Conservation (phyloP, 2,329 filamentous ascomycete genomes). For the Penicillium sp. region DNA sequence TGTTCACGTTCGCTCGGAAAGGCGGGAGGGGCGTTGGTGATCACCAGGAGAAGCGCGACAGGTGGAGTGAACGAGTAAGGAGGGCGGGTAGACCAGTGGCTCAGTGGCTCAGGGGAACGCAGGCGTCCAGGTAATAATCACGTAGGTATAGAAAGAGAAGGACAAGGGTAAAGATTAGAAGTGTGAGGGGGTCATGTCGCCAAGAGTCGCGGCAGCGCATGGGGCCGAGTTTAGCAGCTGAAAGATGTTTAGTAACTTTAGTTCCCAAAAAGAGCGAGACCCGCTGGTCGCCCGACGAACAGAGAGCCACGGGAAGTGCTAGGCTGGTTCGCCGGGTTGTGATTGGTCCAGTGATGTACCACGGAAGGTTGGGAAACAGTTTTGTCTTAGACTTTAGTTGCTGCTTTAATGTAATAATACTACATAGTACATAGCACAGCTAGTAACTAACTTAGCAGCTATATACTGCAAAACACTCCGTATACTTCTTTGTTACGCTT, state of each 20-base stretch:
- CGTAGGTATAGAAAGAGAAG: not conserved
- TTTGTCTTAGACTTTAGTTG: not conserved
- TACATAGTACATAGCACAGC: too few species aligned
- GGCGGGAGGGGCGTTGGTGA: not conserved
- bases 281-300: slow-evolving; percentile 29
- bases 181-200: slow-evolving; percentile 3
- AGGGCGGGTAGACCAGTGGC: not conserved
- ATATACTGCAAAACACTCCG: too few species aligned
- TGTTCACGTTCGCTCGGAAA: slow-evolving; percentile 6
- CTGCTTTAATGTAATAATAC: too few species aligned
- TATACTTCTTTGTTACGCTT: not conserved
- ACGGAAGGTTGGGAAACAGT: not conserved
- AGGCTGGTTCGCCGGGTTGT: slow-evolving; percentile 12
- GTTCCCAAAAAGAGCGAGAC: slow-evolving; percentile 16
- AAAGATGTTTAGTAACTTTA: slow-evolving; percentile 13
- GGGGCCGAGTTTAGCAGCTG: slow-evolving; percentile 15
- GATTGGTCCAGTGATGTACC: slow-evolving; percentile 12
- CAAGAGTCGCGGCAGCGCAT: slow-evolving; percentile 9
- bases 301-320: slow-evolving; percentile 11
- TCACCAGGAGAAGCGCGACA: not conserved
- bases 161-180: not conserved
- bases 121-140: not conserved
- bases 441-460: too few species aligned
- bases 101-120: not conserved
- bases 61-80: not conserved